Evolutionary conservation across 371 early-diverging fungal genomes (phyloP).

Genomic region (Entomophthora muscae): DNA sequence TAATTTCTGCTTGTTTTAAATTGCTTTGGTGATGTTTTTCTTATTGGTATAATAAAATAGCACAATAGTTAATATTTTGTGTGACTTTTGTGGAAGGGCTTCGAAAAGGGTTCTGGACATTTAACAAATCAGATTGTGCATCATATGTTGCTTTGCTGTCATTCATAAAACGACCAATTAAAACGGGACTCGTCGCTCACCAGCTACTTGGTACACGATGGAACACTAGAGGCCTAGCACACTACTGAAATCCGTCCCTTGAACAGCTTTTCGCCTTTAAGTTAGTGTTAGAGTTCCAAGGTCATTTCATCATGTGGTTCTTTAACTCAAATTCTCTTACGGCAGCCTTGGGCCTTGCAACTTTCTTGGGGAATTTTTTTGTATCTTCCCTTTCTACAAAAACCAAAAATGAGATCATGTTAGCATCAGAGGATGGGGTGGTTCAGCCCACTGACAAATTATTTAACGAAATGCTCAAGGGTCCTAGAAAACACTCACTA

Average conservation of each 20-base stretch:
- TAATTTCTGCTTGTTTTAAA: too few relatives aligned
- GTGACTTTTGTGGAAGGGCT: too few relatives aligned
- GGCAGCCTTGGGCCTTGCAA: not conserved
- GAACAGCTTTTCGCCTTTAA: too few relatives aligned
- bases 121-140: too few relatives aligned
- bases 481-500: conserved; percentile 54
- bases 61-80: too few relatives aligned
- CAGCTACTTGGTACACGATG: not conserved
- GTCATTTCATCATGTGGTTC: not conserved
- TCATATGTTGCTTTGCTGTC: not conserved
- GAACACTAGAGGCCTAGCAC: not conserved
- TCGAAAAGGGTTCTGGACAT: too few relatives aligned
- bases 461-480: conserved; percentile 41
- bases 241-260: too few relatives aligned
- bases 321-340: not conserved
- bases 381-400: not conserved
- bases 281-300: not conserved
- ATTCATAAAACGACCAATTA: not conserved
- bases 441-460: conserved; percentile 32
- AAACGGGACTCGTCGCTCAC: not conserved
- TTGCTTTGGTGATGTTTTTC: too few relatives aligned
- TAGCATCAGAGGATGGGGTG: conserved; percentile 18
- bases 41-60: too few relatives aligned
- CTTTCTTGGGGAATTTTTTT: not conserved
- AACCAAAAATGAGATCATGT: not conserved